Conservation (phyloP, 1,284 basidiomycete species). For the Leccinum fallax region DNA sequence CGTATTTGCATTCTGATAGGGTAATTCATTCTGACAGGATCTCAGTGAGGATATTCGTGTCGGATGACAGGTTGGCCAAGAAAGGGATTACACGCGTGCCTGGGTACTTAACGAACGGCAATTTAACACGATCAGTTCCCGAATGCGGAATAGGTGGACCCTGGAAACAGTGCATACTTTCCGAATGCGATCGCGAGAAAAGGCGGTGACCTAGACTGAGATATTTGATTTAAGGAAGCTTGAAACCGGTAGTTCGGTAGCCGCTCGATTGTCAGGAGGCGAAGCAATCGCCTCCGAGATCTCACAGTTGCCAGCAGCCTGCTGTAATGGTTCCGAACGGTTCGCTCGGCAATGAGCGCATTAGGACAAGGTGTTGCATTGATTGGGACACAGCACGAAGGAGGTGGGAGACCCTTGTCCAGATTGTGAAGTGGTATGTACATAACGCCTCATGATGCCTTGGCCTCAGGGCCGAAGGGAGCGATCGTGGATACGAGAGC, state of each 20-base stretch:
- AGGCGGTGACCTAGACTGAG: conserved; percentile 30
- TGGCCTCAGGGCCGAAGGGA: conserved; percentile 14
- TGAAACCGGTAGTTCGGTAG: conserved; percentile 32
- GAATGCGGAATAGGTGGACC: conserved; percentile 34
- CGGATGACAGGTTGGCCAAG: conserved; percentile 7
- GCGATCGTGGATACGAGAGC: conserved; percentile 5
- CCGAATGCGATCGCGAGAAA: conserved; percentile 31
- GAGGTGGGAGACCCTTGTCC: conserved; percentile 4
- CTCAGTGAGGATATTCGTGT: conserved; percentile 9
- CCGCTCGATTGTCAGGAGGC: conserved; percentile 40
- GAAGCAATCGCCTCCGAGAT: conserved; percentile 39
- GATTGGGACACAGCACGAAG: conserved; percentile 22
- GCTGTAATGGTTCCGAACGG: conserved; percentile 35
- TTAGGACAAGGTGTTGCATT: conserved; percentile 21
- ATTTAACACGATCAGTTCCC: conserved; percentile 31
- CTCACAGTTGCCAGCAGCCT: conserved; percentile 31
- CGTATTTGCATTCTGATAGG: conserved; percentile 34
- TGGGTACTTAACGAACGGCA: conserved; percentile 27
- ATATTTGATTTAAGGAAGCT: conserved; percentile 30
- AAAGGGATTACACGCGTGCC: conserved; percentile 33
- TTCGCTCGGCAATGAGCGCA: conserved; percentile 32
- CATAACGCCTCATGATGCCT: conserved; percentile 11
- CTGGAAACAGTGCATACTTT: conserved; percentile 34
- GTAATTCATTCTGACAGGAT: conserved; percentile 22
- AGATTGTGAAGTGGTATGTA: conserved; percentile 15